A percentile compares a stretch with the other conserved stretches of the same genome.
Conservation (phyloP, 2,329 filamentous ascomycete genomes). For the Colletotrichum agaves region DNA sequence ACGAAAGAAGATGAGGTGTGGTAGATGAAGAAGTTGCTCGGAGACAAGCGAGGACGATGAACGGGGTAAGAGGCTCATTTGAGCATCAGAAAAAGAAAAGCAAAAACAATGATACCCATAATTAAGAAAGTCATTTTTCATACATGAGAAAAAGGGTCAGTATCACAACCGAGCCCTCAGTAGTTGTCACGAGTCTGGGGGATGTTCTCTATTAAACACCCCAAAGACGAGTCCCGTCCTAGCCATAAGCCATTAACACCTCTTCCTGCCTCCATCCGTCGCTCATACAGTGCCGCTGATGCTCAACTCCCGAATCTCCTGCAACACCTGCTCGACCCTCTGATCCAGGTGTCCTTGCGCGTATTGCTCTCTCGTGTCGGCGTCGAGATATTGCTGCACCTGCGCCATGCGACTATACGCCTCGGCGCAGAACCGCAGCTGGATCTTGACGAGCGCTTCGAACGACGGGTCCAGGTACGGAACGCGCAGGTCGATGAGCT, state of each 20-base stretch:
- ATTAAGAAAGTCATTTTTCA: conserved; percentile 34
- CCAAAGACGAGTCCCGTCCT: neutral
- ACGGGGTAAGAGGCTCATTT: neutral
- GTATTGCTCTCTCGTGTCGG: conserved; percentile 95
- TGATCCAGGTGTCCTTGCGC: conserved; percentile 92
- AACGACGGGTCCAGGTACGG: conserved; percentile 98
- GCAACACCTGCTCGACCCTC: conserved; percentile 92
- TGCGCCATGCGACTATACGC: conserved; percentile 98
- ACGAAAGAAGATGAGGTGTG: neutral
- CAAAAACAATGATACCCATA: conserved; percentile 32
- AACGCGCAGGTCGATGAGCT: conserved; percentile 95
- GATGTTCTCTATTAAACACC: conserved; percentile 18
- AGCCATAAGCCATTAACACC: conserved; percentile 12
- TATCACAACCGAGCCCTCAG: neutral
- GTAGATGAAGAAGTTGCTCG: neutral
- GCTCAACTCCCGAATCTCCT: conserved; percentile 96
- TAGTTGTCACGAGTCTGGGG: conserved; percentile 18
- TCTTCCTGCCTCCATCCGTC: neutral
- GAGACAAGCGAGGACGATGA: too few species aligned
- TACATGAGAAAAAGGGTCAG: conserved; percentile 19
- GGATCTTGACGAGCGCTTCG: conserved; percentile 98
- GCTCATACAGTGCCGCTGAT: conserved; percentile 78
- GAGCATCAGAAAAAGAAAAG: neutral
- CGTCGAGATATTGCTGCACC: conserved; percentile 97
- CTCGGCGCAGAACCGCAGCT: conserved; percentile 96